Evolutionary conservation across 225 moss, liverwort and hornwort species (phyloP).

Genomic region (Asterella californica): DNA sequence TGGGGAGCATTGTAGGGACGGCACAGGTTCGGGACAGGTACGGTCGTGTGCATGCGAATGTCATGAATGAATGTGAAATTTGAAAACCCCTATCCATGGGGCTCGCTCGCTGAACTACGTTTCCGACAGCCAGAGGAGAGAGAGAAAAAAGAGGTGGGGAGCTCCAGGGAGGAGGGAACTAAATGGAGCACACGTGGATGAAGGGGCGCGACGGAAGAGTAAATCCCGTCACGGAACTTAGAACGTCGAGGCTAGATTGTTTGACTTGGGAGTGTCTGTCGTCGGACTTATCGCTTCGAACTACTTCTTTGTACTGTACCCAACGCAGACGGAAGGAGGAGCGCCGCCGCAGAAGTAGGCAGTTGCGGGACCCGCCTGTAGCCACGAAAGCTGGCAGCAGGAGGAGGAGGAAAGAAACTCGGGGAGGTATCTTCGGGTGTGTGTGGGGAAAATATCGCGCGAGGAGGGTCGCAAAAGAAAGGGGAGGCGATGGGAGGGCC

Average conservation of each 20-base stretch:
- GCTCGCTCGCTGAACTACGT: background rate
- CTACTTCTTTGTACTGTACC: constrained; percentile 15
- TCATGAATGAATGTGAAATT: background rate
- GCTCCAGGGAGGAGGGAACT: background rate
- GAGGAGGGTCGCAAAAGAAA: constrained; percentile 16
- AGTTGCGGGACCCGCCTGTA: constrained; percentile 9
- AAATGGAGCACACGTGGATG: constrained; percentile 7
- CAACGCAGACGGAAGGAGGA: constrained; percentile 15
- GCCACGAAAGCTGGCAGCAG: background rate
- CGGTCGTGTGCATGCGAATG: background rate
- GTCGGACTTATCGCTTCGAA: constrained; percentile 17
- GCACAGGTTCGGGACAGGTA: background rate
- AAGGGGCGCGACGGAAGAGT: background rate
- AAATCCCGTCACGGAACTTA: constrained; percentile 3
- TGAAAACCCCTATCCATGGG: constrained; percentile 6
- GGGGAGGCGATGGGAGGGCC: constrained; percentile 17
- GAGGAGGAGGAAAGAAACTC: constrained; percentile 16
- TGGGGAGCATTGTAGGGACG: background rate
- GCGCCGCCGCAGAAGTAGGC: constrained; percentile 18
- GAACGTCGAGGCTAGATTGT: background rate
- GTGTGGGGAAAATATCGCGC: constrained; percentile 8
- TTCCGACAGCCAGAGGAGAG: background rate
- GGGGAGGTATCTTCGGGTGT: constrained; percentile 24
- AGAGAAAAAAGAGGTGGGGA: background rate
- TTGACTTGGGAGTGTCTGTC: constrained; percentile 6